A percentile compares a stretch with the other conserved stretches of the same genome.
Evolutionary conservation across 768 basidiomycete genomes (phyloP).

Genomic region (Phlebiopsis flavidoalba): DNA sequence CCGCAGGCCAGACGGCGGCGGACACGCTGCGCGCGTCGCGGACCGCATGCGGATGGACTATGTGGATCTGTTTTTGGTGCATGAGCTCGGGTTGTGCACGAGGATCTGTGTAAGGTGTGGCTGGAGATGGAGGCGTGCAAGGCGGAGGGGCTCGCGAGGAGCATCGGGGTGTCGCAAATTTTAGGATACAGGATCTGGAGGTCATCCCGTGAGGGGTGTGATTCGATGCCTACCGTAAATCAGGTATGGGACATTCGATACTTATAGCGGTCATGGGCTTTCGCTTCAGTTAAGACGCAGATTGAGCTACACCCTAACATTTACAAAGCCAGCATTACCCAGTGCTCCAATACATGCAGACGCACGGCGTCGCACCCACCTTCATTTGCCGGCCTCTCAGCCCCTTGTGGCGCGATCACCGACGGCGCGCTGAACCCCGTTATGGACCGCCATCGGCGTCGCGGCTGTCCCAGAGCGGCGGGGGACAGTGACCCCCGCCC

Average conservation of each 20-base stretch:
- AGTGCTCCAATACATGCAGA: constrained; percentile 28
- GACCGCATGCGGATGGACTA: constrained; percentile 34
- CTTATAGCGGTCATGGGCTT: neutral
- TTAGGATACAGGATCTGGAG: constrained; percentile 37
- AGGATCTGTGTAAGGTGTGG: constrained; percentile 34
- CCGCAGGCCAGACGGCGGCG: constrained; percentile 29
- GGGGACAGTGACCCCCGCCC: constrained; percentile 22
- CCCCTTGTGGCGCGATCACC: constrained; percentile 30
- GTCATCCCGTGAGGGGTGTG: constrained; percentile 39
- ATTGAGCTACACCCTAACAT: constrained; percentile 53
- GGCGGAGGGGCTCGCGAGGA: constrained; percentile 33
- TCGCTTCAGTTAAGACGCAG: constrained; percentile 17
- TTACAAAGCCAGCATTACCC: constrained; percentile 36
- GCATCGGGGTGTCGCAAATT: constrained; percentile 55
- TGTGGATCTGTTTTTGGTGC: constrained; percentile 43
- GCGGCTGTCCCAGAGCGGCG: constrained; percentile 16
- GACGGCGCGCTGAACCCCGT: constrained; percentile 37
- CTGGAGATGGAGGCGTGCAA: constrained; percentile 38
- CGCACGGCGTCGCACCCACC: constrained; percentile 33
- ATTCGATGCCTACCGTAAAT: constrained; percentile 45
- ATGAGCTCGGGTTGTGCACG: constrained; percentile 27
- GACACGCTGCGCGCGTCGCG: constrained; percentile 35
- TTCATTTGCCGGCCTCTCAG: constrained; percentile 37
- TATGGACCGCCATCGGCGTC: constrained; percentile 27
- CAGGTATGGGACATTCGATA: constrained; percentile 30